Percentiles rank a stretch among this genome's conserved stretches.
These are phyloP conservation scores for Aureobasidium melanogenum DNA, from an alignment of 2,329 filamentous ascomycete genomes.

Conservation along the genomic window DNA sequence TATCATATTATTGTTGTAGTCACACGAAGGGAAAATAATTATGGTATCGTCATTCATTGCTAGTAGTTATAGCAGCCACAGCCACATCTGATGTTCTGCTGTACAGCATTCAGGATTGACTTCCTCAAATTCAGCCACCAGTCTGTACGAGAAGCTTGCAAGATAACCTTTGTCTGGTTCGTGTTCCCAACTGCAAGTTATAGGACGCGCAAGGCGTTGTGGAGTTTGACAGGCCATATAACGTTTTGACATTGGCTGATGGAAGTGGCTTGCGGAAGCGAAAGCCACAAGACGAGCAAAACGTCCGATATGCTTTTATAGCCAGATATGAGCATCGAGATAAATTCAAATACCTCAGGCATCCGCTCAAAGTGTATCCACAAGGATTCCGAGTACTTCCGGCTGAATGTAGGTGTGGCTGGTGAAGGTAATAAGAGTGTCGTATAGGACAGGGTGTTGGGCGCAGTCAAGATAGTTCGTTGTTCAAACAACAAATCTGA, in stretches of 20 bases:
- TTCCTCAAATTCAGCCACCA: neutral
- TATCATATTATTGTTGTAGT: too few relatives aligned
- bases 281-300: neutral
- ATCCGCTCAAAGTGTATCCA: neutral
- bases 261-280: neutral
- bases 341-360: neutral
- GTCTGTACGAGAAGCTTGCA: neutral
- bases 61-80: neutral
- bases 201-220: neutral
- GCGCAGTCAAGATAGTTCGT: neutral
- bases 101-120: neutral
- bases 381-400: neutral
- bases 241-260: neutral
- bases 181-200: neutral
- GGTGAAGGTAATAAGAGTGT: neutral
- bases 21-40: too few relatives aligned
- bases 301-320: neutral
- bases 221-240: neutral
- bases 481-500: conserved; percentile 33
- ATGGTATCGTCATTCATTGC: too few relatives aligned
- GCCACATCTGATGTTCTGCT: neutral
- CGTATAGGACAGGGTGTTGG: neutral
- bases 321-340: neutral
- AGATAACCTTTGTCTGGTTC: neutral
- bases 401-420: neutral